A percentile compares a stretch with the other conserved stretches of the same genome.
Evolutionary conservation across 179 eudicot genomes (phyloP).

Genomic region (Gypsophila paniculata): DNA sequence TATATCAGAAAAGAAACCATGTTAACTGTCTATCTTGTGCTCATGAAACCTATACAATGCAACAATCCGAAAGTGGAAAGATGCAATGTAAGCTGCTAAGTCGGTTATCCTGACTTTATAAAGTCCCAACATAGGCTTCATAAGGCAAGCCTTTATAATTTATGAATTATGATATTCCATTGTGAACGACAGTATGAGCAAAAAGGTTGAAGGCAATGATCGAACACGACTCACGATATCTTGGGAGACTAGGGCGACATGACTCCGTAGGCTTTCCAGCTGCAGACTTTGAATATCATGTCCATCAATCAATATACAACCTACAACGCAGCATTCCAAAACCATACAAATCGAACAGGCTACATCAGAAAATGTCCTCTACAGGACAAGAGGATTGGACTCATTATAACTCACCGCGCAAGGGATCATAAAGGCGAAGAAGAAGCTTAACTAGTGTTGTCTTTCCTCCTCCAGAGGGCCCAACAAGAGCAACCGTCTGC

Average conservation of each 20-base stretch:
- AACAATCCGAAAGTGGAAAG: neutral
- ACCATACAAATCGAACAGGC: constrained; percentile 14
- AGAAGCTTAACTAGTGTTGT: constrained; percentile 86
- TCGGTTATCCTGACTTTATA: neutral
- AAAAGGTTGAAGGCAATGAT: constrained; percentile 15
- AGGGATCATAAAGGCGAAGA: constrained; percentile 93
- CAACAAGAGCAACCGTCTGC: constrained; percentile 88
- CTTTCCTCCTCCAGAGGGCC: constrained; percentile 98
- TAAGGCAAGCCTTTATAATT: neutral
- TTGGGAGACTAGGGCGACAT: constrained; percentile 84
- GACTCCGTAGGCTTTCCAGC: constrained; percentile 71
- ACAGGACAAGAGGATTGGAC: neutral
- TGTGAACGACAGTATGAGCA: neutral
- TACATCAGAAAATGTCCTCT: constrained; percentile 3
- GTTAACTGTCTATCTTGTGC: neutral
- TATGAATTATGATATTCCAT: neutral
- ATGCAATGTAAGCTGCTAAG: neutral
- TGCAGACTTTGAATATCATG: constrained; percentile 47
- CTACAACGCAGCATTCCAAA: constrained; percentile 32
- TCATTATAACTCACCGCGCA: constrained; percentile 45
- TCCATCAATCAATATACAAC: constrained; percentile 66
- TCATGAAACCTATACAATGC: neutral
- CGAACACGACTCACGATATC: constrained; percentile 58
- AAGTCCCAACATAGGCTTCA: neutral
- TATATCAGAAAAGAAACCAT: neutral